phyloP scores from a whole-genome alignment of 2,329 filamentous ascomycete genomes.

The Septoria petroselini region DNA sequence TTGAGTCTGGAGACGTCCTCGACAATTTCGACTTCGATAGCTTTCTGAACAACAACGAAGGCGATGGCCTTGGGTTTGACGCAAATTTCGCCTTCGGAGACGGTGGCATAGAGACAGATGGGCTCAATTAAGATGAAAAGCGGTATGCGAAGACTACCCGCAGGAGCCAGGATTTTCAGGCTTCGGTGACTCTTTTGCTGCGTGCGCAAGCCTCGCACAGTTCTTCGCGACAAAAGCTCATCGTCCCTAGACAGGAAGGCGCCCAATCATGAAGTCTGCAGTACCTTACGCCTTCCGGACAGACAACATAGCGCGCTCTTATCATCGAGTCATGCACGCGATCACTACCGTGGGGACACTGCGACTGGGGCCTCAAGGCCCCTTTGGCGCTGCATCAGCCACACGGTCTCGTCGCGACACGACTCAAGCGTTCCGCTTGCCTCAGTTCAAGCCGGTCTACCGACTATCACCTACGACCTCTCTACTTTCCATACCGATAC shows the following conservation, averaged over 20 bases:
- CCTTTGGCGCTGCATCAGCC: constrained; percentile 1
- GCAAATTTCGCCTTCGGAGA: constrained; percentile 39
- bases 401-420: background rate
- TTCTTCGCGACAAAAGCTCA: too few relatives aligned
- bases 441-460: background rate
- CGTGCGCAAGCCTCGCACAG: background rate
- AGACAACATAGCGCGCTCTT: background rate
- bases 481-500: constrained; percentile 15
- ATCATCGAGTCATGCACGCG: background rate
- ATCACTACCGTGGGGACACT: background rate
- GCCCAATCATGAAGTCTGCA: constrained; percentile 5
- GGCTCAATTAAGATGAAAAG: constrained; percentile 17
- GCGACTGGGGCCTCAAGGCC: background rate
- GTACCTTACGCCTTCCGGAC: constrained; percentile 1
- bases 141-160: background rate
- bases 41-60: constrained; percentile 59
- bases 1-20: constrained; percentile 63
- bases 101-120: constrained; percentile 25
- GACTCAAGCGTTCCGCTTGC: too few relatives aligned
- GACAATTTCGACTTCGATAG: constrained; percentile 66
- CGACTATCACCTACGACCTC: constrained; percentile 5
- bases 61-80: constrained; percentile 39
- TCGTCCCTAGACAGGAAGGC: background rate
- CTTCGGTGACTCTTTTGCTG: background rate
- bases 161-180: too few relatives aligned